phyloP scores from a whole-genome alignment of 2,329 filamentous ascomycete genomes.

The Arthrobotrys iridis region DNA sequence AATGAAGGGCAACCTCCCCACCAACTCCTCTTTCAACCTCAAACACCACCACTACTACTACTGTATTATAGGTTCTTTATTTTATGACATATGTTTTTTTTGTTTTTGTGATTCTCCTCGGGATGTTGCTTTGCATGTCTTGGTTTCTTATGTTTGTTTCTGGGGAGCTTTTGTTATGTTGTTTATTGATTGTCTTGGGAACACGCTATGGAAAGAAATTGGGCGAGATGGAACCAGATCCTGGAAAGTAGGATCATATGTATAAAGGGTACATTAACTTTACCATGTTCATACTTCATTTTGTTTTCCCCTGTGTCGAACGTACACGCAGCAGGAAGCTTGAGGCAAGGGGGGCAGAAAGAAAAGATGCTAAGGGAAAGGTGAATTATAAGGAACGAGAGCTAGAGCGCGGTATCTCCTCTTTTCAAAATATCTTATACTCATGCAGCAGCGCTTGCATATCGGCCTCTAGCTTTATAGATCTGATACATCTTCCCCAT shows the following conservation, averaged over 20 bases:
- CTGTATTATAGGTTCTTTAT: conserved; percentile 16
- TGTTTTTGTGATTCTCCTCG: background rate
- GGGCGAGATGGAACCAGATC: background rate
- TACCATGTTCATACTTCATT: background rate
- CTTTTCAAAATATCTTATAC: too few species aligned
- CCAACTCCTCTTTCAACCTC: background rate
- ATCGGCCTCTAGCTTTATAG: too few species aligned
- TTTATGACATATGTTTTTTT: background rate
- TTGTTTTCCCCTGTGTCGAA: too few species aligned
- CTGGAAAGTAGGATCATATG: background rate
- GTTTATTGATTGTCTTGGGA: background rate
- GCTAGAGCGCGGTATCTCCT: background rate
- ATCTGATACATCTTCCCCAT: too few species aligned
- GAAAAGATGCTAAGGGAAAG: background rate
- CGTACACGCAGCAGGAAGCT: too few species aligned
- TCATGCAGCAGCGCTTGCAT: too few species aligned
- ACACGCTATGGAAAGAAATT: background rate
- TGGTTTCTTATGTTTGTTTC: background rate
- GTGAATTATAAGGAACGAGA: too few species aligned
- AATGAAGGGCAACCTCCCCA: background rate
- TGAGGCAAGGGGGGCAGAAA: background rate
- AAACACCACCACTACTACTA: background rate
- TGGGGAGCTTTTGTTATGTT: too few species aligned
- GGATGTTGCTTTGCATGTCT: background rate
- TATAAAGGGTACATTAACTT: background rate